Percentiles rank a stretch among this genome's conserved stretches.
Conservation (phyloP, 2,329 filamentous ascomycete species). For the Pochonia chlamydosporia region DNA sequence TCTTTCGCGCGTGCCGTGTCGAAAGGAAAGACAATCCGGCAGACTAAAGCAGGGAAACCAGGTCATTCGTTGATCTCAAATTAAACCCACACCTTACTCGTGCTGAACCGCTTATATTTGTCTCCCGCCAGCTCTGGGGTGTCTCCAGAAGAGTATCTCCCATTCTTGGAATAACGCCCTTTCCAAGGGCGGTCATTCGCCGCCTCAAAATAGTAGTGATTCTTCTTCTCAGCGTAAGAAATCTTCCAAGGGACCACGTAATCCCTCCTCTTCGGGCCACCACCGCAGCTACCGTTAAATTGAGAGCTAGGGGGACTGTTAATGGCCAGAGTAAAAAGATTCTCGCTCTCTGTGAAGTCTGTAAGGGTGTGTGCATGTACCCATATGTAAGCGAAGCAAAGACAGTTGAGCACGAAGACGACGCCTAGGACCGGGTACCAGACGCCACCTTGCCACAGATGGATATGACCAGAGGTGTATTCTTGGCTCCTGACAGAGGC, state of each 20-base stretch:
- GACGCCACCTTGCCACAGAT: conserved; percentile 53
- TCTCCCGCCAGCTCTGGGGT: conserved; percentile 15
- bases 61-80: too few relatives aligned
- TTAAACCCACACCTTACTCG: conserved; percentile 7
- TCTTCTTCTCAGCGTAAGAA: conserved; percentile 28
- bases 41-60: too few relatives aligned
- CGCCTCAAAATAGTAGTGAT: conserved; percentile 39
- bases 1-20: too few relatives aligned
- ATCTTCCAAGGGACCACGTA: conserved; percentile 37
- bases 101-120: conserved; percentile 25
- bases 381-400: conserved; percentile 58
- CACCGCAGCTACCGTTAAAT: conserved; percentile 32
- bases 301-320: conserved; percentile 43
- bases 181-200: conserved; percentile 20
- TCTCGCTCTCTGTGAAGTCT: conserved; percentile 73
- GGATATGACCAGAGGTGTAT: conserved; percentile 62
- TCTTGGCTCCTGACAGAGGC: conserved; percentile 58
- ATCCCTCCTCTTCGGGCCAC: conserved; percentile 27
- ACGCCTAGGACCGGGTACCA: conserved; percentile 63
- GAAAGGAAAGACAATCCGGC: too few relatives aligned
- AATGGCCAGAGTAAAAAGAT: conserved; percentile 66
- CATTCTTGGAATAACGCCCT: conserved; percentile 20
- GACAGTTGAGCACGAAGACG: conserved; percentile 61
- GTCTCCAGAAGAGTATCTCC: conserved; percentile 16
- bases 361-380: conserved; percentile 57